phyloP scores from a whole-genome alignment of 2,329 filamentous ascomycete genomes.

The Phyllosticta paracitricarpa region DNA sequence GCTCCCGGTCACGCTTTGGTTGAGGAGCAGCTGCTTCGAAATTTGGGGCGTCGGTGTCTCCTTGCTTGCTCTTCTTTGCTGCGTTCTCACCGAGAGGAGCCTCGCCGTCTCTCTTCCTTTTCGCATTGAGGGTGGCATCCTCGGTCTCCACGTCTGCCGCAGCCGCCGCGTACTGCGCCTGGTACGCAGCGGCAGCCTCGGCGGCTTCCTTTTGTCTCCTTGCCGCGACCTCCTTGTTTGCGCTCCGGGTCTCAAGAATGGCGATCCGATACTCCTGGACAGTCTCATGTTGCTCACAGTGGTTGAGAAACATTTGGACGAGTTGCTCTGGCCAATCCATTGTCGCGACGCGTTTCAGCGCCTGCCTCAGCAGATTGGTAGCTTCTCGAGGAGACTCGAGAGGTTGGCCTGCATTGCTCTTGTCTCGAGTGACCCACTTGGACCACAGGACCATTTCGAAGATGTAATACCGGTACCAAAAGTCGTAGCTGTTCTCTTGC shows the following conservation, averaged over 20 bases:
- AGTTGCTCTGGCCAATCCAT: conserved; percentile 71
- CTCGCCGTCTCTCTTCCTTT: conserved; percentile 65
- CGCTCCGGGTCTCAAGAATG: conserved; percentile 62
- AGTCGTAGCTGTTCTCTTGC: conserved; percentile 73
- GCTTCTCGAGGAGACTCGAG: conserved; percentile 56
- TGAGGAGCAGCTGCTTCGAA: conserved; percentile 10
- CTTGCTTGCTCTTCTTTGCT: conserved; percentile 56
- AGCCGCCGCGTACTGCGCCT: conserved; percentile 20
- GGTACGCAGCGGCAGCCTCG: conserved; percentile 39
- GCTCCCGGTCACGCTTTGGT: conserved; percentile 66
- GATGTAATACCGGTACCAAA: conserved; percentile 85
- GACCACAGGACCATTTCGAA: conserved; percentile 78
- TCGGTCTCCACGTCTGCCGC: conserved; percentile 13
- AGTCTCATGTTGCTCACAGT: conserved; percentile 85
- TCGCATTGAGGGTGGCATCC: conserved; percentile 32
- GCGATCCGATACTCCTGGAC: conserved; percentile 65
- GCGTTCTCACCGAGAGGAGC: conserved; percentile 42
- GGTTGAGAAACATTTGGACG: conserved; percentile 62
- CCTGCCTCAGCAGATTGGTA: conserved; percentile 66
- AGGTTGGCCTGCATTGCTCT: conserved; percentile 37
- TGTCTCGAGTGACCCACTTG: conserved; percentile 44
- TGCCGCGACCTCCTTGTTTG: conserved; percentile 51
- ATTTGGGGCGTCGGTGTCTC: conserved; percentile 19
- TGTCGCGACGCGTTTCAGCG: conserved; percentile 47
- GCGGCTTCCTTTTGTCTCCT: conserved; percentile 57